Evolutionary conservation across 257 asterid genomes (phyloP), one percentile per base, ranked within the genome.

Genomic region (Fraxinus anomala): DNA sequence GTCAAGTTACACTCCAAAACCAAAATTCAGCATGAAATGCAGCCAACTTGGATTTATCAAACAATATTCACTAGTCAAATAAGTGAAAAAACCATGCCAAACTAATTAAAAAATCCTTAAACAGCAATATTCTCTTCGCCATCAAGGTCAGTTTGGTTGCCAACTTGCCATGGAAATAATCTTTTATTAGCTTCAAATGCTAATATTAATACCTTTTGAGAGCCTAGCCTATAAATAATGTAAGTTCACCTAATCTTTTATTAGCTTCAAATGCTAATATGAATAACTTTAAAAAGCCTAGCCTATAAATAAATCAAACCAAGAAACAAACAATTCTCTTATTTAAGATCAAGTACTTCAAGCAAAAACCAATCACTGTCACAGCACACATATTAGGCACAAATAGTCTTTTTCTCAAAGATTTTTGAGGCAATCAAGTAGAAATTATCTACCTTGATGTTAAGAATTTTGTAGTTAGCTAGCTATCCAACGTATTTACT

Each of bases 161-260:
- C 31, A 59, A 59, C 67, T 21, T 21, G 12, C 67, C 79, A 59
- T 9, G 31, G 40, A 77, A 68, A 68, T 80, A 31, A 49, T 34
- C 28, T n/a, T 74, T 73, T 42, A n/a, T 73, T 69, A 13, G 56
- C 28, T 39, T n/a, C 17, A 47, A 28, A 44, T 65, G 39, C 19
- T 5, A 49, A 17, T 72, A 67, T 13, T 63, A 24, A 28, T 17
- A 11, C 36, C 5, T 33, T 49, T 37, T 39, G 33, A 76, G 39
- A 73, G 44, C 75, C 66, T 70, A 68, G 34, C 65, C 63, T 24
- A 56, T 17, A 70, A 30, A 51, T 14, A 40, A 68, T 80, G 26
- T 36, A 31, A 37, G 33, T 28, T 9, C 34, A 39, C 63, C 16
- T 39, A 31, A 49, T 34, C 28, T n/a, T 74, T 73, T 42, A n/a